A percentile compares a stretch with the other conserved stretches of the same genome.
Conservation (phyloP, 2,329 filamentous ascomycete species). For the Arthrobotrys conoides region DNA sequence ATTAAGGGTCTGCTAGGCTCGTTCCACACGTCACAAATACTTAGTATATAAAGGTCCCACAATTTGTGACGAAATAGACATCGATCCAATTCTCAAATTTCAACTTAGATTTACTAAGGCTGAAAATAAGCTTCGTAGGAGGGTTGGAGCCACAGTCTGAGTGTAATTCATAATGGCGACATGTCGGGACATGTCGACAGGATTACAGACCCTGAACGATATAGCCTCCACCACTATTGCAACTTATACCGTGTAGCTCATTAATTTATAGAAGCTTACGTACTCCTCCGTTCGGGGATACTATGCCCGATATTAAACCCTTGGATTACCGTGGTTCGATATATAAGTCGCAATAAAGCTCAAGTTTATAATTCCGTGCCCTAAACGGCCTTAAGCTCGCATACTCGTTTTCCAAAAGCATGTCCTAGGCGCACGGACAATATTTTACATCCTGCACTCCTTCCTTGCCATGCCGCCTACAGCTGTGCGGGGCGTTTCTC, state of each 20-base stretch:
- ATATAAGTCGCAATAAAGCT: constrained; percentile 7
- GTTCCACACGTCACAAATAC: too few relatives aligned
- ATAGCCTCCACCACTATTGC: too few relatives aligned
- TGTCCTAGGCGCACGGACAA: not conserved
- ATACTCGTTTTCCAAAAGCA: not conserved
- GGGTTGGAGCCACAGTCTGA: too few relatives aligned
- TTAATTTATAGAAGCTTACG: not conserved
- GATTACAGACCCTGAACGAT: too few relatives aligned
- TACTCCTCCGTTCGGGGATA: not conserved
- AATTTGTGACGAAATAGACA: not conserved
- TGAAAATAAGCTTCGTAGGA: not conserved
- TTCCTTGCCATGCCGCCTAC: too few relatives aligned
- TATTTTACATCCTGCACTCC: not conserved
- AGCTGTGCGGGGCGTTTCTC: too few relatives aligned
- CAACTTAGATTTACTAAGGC: not conserved
- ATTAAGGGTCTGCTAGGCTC: not conserved
- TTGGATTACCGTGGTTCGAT: constrained; percentile 25
- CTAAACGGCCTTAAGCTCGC: not conserved
- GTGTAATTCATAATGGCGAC: not conserved
- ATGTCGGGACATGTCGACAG: not conserved
- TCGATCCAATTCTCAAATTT: not conserved
- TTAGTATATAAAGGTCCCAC: not conserved
- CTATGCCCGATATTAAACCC: not conserved
- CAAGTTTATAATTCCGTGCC: not conserved
- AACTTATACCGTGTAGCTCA: not conserved